Percentiles rank a stretch among this genome's conserved stretches.
These are phyloP conservation scores for Nakazawaea ambrosiae DNA, from an alignment of 805 yeast genomes.

Conservation along the genomic window DNA sequence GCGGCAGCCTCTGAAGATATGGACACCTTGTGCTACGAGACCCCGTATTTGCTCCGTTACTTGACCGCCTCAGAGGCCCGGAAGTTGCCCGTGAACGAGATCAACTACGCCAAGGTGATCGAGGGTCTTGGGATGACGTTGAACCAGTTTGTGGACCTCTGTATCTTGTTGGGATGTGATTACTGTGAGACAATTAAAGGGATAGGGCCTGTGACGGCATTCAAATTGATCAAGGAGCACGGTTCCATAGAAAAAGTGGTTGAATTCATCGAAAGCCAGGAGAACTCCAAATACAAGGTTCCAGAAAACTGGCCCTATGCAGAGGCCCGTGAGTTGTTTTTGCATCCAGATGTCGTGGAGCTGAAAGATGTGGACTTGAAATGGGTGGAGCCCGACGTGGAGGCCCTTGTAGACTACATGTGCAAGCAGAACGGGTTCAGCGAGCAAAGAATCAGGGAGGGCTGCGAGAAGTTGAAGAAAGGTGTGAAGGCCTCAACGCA, in stretches of 20 bases:
- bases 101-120: conserved; percentile 57
- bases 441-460: conserved; percentile 85
- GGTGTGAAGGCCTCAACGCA: conserved; percentile 82
- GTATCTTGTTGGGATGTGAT: conserved; percentile 94
- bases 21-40: conserved; percentile 93
- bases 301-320: conserved; percentile 95
- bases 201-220: conserved; percentile 93
- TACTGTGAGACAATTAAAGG: conserved; percentile 94
- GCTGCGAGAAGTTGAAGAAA: conserved; percentile 79
- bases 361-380: conserved; percentile 61
- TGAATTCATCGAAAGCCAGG: conserved; percentile 48
- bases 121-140: conserved; percentile 71
- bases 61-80: conserved; percentile 91
- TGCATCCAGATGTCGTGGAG: conserved; percentile 70
- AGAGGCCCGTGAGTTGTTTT: conserved; percentile 79
- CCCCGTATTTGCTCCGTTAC: conserved; percentile 79
- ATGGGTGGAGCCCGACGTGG: conserved; percentile 86
- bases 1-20: conserved; percentile 99
- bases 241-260: conserved; percentile 75
- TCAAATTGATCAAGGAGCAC: conserved; percentile 81
- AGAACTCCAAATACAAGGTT: conserved; percentile 58
- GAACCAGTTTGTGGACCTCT: conserved; percentile 78
- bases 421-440: conserved; percentile 85
- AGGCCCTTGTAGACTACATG: conserved; percentile 75
- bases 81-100: conserved; percentile 87